A percentile compares a stretch with the other conserved stretches of the same genome.
Evolutionary conservation across 148 eudicot genomes (phyloP).

Genomic region (Polygonum aviculare): DNA sequence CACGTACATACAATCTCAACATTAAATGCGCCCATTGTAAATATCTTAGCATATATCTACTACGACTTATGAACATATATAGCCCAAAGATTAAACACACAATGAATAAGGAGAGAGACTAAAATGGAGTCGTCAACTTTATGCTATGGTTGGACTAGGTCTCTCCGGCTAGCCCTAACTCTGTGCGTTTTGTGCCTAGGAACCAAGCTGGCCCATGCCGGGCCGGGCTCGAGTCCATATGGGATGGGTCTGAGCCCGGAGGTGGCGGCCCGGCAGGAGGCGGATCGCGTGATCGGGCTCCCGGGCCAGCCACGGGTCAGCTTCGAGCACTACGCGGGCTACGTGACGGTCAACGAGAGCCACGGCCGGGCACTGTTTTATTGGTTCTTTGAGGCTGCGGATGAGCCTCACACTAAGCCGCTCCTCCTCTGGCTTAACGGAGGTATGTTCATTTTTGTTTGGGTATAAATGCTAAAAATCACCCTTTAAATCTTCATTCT

Average conservation of each 20-base stretch:
- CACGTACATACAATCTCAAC: background rate
- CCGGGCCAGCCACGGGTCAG: constrained; percentile 81
- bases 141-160: background rate
- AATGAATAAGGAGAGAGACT: background rate
- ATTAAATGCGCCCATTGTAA: background rate
- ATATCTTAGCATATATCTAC: background rate
- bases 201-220: background rate
- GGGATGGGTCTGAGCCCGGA: constrained; percentile 7
- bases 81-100: background rate
- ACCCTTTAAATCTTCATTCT: too few species aligned
- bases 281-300: constrained; percentile 45
- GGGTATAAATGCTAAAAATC: too few species aligned
- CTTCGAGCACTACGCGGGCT: constrained; percentile 77
- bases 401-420: constrained; percentile 45
- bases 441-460: constrained; percentile 28
- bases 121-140: background rate
- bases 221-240: background rate
- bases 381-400: constrained; percentile 83
- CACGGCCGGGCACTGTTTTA: constrained; percentile 89
- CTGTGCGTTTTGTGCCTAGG: background rate
- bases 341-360: constrained; percentile 69
- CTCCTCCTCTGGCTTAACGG: constrained; percentile 88
- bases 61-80: background rate
- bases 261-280: constrained; percentile 31
- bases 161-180: background rate